Conservation (phyloP, 805 yeast species). For the Komagataella pastoris region DNA sequence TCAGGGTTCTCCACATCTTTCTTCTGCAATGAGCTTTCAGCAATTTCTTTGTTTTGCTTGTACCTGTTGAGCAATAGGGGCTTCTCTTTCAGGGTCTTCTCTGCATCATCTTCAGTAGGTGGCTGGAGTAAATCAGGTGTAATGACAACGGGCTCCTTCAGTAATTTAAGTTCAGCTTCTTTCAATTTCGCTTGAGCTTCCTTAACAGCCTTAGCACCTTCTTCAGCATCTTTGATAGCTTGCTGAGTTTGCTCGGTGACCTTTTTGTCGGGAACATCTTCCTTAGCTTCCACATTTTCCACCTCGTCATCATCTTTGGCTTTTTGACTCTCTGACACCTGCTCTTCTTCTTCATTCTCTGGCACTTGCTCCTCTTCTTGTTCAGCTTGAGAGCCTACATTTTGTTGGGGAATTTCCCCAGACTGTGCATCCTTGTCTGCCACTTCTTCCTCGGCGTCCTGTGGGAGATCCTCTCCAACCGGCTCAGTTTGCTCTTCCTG, state of each 20-base stretch:
- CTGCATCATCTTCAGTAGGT: conserved; percentile 21
- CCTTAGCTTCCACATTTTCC: conserved; percentile 1
- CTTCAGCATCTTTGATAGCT: conserved; percentile 22
- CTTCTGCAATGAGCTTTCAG: conserved; percentile 29
- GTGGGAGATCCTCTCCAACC: conserved; percentile 1
- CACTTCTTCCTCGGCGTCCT: conserved; percentile 3
- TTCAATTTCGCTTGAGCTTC: conserved; percentile 12
- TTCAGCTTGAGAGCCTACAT: conserved; percentile 4
- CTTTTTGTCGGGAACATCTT: not conserved
- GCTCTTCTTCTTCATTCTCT: not conserved
- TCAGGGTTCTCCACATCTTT: conserved; percentile 32
- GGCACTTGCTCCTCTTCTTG: conserved; percentile 6
- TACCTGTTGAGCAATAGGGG: conserved; percentile 35
- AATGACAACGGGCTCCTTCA: conserved; percentile 7
- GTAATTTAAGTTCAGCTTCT: conserved; percentile 3
- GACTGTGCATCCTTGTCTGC: not conserved
- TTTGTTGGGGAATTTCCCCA: not conserved
- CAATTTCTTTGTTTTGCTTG: conserved; percentile 33
- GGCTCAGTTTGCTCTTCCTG: not conserved
- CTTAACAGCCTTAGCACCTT: conserved; percentile 4
- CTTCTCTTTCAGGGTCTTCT: conserved; percentile 26
- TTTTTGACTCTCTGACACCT: not conserved
- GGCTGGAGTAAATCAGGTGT: conserved; percentile 14
- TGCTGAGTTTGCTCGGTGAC: conserved; percentile 6
- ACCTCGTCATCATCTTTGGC: not conserved